Evolutionary conservation across 2,329 filamentous ascomycete genomes (phyloP), one percentile per base, ranked within the genome.

Genomic region (Hypoxylon sp.): DNA sequence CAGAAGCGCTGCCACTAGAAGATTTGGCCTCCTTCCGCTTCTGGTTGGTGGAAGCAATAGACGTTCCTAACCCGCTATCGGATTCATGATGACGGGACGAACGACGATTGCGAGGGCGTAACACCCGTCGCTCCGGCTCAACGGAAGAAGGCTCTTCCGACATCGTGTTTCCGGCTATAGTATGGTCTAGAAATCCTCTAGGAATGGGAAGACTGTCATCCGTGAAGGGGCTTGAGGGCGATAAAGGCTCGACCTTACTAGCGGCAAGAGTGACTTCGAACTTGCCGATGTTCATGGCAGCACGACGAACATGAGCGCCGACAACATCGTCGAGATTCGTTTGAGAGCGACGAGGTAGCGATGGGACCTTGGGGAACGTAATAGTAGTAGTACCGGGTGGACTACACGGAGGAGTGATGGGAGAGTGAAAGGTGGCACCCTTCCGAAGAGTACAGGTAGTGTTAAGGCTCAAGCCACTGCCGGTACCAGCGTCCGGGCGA

Each of bases 61-160:
- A 97, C 47, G 93, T 92, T 57, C 94, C 94, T 70, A 98, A 85
- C 59, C 94, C 94, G 79, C 94, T 97, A 82, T 98, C 94, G 14
- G 93, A 96, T 65, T 88, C 88, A 81, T 94, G 91, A 76, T 90
- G 87, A 77, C 90, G 86, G 47, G 84, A 85, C 67, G 83, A 82
- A 77, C 89, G 86, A 64, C 85, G 85, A 55, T 81, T 83, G 65
- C 86, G 86, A 70, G 86, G 85, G 65, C 86, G 87, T 70, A 86
- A 79, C 44, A 86, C 81, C 68, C 84, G 84, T 65, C 84, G 81
- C 78, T 85, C 84, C 67, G 77, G 76, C 70, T 84, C 72, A 9
- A 57, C 73, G 56, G 76, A 56, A 52, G 64, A 72, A 58, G 74
- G 67, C 9, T 81, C 77, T 72, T 81, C 77, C 42, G 80, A 78